Evolutionary conservation across 2,329 filamentous ascomycete species (phyloP).

Genomic region (Claviceps humidiphila): DNA sequence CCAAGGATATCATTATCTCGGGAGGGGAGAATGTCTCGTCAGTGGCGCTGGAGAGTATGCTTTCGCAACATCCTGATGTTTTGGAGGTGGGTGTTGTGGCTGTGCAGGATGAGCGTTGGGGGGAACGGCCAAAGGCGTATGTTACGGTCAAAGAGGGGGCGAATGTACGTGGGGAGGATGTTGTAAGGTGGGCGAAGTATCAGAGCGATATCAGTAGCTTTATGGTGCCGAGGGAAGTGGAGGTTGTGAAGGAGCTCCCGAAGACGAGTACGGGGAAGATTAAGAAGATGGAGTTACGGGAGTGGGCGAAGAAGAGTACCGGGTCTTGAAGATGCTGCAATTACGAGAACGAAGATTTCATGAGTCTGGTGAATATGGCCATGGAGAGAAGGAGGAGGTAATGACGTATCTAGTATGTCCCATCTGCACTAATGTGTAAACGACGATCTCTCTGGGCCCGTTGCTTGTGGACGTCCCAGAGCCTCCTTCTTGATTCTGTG

Average conservation of each 20-base stretch:
- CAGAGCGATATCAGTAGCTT: slow-evolving; percentile 75
- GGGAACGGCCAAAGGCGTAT: slow-evolving; percentile 90
- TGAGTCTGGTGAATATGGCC: no score
- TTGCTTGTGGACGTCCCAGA: no score
- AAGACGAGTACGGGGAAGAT: slow-evolving; percentile 98
- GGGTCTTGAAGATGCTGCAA: slow-evolving; percentile 2
- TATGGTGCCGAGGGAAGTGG: slow-evolving; percentile 65
- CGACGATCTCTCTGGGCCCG: no score
- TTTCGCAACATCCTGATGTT: slow-evolving; percentile 76
- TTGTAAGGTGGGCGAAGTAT: slow-evolving; percentile 78
- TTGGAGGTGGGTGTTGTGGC: slow-evolving; percentile 87
- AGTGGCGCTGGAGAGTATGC: slow-evolving; percentile 79
- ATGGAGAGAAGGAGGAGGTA: no score
- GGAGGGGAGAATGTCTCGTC: slow-evolving; percentile 96
- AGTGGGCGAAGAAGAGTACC: slow-evolving; percentile 49
- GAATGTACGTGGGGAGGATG: slow-evolving; percentile 34
- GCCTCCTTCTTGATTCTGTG: no score
- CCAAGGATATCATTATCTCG: slow-evolving; percentile 97
- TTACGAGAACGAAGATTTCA: background rate
- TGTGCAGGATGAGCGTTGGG: slow-evolving; percentile 81
- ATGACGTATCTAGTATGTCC: no score
- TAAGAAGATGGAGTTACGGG: slow-evolving; percentile 82
- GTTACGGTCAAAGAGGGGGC: slow-evolving; percentile 65
- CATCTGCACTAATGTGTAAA: no score
- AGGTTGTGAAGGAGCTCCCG: slow-evolving; percentile 75